Evolutionary conservation across 805 yeast species (phyloP), one percentile per base, ranked within the genome.

Genomic region (Saccharomycopsis fodiens): DNA sequence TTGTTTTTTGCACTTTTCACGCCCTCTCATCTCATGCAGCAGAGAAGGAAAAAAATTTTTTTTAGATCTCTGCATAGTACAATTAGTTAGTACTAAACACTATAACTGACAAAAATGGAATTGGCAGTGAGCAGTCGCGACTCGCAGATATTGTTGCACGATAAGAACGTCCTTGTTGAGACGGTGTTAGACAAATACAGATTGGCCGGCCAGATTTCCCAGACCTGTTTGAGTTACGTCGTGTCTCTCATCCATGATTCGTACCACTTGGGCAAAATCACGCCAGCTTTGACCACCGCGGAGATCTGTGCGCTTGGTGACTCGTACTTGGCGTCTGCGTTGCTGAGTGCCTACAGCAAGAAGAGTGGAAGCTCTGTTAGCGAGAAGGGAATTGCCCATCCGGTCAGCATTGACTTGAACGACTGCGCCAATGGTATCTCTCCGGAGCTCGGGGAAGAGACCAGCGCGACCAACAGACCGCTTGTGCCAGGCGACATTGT

Each of bases 361-460:
- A 67, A 67, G 54, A 68, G 67, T 27, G 41, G 58, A 1, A 72
- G 72, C 53, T 70, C 72, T 41, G 82, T 81, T 25, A 72, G 75
- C 54, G 99, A 93, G 69, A 87, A 84, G 66, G 96, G 97, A 49
- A 85, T 93, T 59, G 85, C 96, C 7, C 76, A 75, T 51, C 98
- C 99, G n/a, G 88, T 88, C 15, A 75, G 85, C 43, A 77, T 93
- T 51, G 95, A 88, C 64, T 81, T 85, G 44, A 85, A 86, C 60
- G 88, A 85, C 59, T 72, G 85, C 44, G 76, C 81, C 19, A 64
- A 69, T 47, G 95, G 95, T 8, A 85, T 84, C 63, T 72, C 95
- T 27, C 98, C 98, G 35, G 96, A 88, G 63, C 62, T 83, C 43
- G 42, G 47, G 6, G 55, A 54, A n/a, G 52, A 52, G 23, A 42